Evolutionary conservation across 768 basidiomycete species (phyloP).

Genomic region (Tylopilus plumbeoviolaceoides): DNA sequence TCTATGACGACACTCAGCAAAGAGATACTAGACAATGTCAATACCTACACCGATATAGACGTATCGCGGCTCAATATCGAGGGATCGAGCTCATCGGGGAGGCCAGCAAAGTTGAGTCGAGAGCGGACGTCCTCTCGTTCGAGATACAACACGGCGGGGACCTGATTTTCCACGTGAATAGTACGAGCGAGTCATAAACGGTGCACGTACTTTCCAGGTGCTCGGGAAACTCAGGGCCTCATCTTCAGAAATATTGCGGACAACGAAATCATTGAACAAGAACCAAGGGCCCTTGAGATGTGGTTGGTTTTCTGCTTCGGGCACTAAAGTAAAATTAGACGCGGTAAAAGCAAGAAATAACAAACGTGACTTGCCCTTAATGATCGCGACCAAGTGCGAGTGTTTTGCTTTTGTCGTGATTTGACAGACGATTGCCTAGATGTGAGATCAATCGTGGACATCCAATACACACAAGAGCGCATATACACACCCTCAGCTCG

Average conservation of each 20-base stretch:
- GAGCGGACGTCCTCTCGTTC: conserved; percentile 65
- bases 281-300: conserved; percentile 67
- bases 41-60: conserved; percentile 74
- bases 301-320: conserved; percentile 51
- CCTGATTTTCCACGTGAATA: conserved; percentile 38
- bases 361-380: conserved; percentile 54
- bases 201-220: conserved; percentile 81
- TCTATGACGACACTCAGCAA: conserved; percentile 35
- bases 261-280: conserved; percentile 95
- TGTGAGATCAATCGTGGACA: background rate
- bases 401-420: conserved; percentile 65
- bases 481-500: conserved; percentile 62
- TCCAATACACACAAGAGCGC: background rate
- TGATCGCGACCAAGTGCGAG: conserved; percentile 84
- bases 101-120: conserved; percentile 55
- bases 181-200: background rate
- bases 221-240: conserved; percentile 86
- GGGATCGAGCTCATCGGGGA: conserved; percentile 67
- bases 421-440: conserved; percentile 77
- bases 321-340: conserved; percentile 44
- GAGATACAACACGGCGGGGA: conserved; percentile 87
- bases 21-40: background rate
- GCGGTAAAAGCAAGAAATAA: background rate
- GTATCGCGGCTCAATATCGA: conserved; percentile 81
- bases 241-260: conserved; percentile 75